Base-by-base conservation (phyloP, 1,284 basidiomycete species). In the Ganoderma lingzhi region DNA sequence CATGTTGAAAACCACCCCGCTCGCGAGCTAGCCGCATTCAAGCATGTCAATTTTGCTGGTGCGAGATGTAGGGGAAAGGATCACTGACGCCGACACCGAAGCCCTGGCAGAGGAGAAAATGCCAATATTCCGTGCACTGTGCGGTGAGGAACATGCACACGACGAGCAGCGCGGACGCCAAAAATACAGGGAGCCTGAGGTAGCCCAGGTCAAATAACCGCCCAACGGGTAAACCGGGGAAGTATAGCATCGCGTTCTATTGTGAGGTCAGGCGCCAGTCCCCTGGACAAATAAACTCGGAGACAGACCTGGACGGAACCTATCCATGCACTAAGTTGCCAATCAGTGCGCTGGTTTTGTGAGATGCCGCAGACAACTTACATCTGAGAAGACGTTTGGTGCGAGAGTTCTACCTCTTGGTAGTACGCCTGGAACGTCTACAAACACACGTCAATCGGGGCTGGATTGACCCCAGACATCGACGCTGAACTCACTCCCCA, bases 1-100 rank as follows among this genome's bases (percentile, higher is more conserved):
- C 35, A 59, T 59, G 35, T 59, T 59, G 56, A 59, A 59, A 19
- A 59, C 3, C 4, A 59, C 35, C 17, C 56, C 56, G 35, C 35
- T 23, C 53, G 53, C 28, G 12, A 39, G 32, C 35, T 39, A 23
- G 12, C 17, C 4, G n/a, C 0, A 10, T 9, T 9, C 6, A 23
- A 4, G 1, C 4, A 12, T 39, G 19, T 39, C 3, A 39, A 35
- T 3, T 12, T 59, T 10, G 15, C 37, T 6, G 6, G 3, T 9
- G 10, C 51, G 12, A 14, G 2, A 14, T 37, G 28, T 19, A 17
- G 15, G 1, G 15, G 6, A 15, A 23, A 23, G 14, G 19, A 39
- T 32, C 3, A 59, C 56, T 39, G 6, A 59, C 56, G 2, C 56
- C 56, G 6, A 39, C n/a, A 23, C 56, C 35, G 56, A 59, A 56